These are phyloP conservation scores for Plantago major DNA, from an alignment of 257 asterid genomes.

Conservation along the genomic window DNA sequence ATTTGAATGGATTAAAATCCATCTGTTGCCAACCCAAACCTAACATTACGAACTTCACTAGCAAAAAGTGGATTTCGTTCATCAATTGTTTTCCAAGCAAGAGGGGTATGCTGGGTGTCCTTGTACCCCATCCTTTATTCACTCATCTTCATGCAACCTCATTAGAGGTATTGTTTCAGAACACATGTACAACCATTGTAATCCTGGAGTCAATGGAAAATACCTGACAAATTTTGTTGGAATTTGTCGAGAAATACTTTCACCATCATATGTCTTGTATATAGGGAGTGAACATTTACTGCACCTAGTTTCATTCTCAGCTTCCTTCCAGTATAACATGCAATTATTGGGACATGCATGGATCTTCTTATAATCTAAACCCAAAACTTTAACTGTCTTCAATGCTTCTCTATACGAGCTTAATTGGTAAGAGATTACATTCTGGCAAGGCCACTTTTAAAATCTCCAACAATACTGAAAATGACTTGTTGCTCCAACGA, in stretches of 20 bases:
- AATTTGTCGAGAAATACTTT: background rate
- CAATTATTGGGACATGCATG: constrained; percentile 2
- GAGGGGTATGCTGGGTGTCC: constrained; percentile 14
- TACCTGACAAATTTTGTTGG: background rate
- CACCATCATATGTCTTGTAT: background rate
- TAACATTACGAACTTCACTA: constrained; percentile 11
- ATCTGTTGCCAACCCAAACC: constrained; percentile 12
- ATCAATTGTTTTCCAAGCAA: constrained; percentile 12
- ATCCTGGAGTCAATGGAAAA: constrained; percentile 10
- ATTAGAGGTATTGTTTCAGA: constrained; percentile 8
- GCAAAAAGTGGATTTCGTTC: background rate
- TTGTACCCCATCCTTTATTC: constrained; percentile 14
- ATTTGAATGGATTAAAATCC: constrained; percentile 19
- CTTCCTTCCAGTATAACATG: constrained; percentile 2
- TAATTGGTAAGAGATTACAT: background rate
- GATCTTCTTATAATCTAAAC: background rate
- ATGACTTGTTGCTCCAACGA: constrained; percentile 1
- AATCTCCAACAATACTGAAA: background rate
- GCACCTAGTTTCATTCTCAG: background rate
- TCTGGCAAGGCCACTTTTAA: background rate
- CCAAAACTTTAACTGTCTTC: background rate
- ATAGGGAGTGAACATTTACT: background rate
- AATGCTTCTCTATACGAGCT: constrained; percentile 3
- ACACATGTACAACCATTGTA: constrained; percentile 15
- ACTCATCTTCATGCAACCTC: constrained; percentile 16